Evolutionary conservation across 2,329 filamentous ascomycete species (phyloP), one percentile per base, ranked within the genome.

Genomic region (Ophiostoma novo-ulmi): DNA sequence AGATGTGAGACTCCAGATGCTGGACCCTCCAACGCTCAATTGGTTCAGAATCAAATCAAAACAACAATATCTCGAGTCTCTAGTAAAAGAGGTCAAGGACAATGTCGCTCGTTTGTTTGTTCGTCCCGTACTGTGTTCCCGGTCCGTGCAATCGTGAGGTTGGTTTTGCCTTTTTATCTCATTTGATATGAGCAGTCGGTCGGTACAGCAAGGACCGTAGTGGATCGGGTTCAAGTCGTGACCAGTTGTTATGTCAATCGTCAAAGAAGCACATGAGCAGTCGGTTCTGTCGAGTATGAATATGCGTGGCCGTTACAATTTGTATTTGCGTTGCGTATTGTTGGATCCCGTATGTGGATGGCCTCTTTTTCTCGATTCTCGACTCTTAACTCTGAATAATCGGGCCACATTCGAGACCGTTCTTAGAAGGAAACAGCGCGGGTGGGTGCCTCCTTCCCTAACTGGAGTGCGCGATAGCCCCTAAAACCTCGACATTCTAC

Each of bases 101-200:
- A 31, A 5, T 63, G 58, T 13, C 26, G 11, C 36, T 35, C 11
- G 26, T 7, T 7, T 63, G 58, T 26, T 22, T 64, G 35, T 17
- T 39, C 36, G 63, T 65, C 36, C 35, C 36, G 20, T 39, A 36
- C 20, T 65, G 63, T 65, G 61, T 22, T 39, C 35, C 35, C 36
- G 35, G 63, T n/a, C n/a, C 36, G 63, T 22, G 36, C 20, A 13
- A 36, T 65, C 36, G 11, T 20, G 31, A n/a, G 31, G 61, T n/a
- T 26, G 63, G 63, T 31, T 35, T 63, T 31, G 26, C 22, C n/a
- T 55, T 26, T 63, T 63, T 63, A 63, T 63, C 58, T 63, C 58
- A 63, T 31, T 31, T 35, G 55, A 61, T 31, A 7, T 63, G 26
- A 26, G 22, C 58, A 17, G 26, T 63, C 26, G 58, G n/a, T 22